Conservation (phyloP, 768 basidiomycete species). For the Cystofilobasidium macerans region DNA sequence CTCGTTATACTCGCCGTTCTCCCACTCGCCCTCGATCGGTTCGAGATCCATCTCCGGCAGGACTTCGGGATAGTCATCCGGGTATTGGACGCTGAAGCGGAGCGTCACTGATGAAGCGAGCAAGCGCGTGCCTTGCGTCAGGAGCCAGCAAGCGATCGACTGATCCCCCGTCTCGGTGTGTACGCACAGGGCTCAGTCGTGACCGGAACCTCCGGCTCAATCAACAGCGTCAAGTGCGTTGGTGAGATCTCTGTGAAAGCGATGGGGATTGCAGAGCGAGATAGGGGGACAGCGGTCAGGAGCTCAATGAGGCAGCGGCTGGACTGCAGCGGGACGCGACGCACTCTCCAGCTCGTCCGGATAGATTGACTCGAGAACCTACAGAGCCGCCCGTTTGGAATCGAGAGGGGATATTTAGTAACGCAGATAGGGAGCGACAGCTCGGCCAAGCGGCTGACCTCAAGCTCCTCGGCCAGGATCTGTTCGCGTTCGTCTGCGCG, state of each 20-base stretch:
- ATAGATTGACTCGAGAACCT: constrained; percentile 94
- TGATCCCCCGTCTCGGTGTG: too few relatives aligned
- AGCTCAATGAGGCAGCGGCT: not conserved
- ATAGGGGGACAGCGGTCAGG: not conserved
- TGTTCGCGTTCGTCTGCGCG: constrained; percentile 33
- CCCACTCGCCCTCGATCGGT: constrained; percentile 50
- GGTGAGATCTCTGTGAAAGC: constrained; percentile 11
- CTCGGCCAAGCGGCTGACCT: too few relatives aligned
- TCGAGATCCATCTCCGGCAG: constrained; percentile 63
- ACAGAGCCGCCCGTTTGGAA: too few relatives aligned
- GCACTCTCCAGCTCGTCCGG: constrained; percentile 54
- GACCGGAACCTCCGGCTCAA: constrained; percentile 65
- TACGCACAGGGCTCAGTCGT: constrained; percentile 50
- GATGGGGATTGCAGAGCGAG: too few relatives aligned
- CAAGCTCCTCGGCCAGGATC: constrained; percentile 70
- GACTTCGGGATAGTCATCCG: constrained; percentile 70
- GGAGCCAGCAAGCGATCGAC: not conserved
- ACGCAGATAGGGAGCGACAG: too few relatives aligned
- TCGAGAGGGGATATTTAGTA: too few relatives aligned
- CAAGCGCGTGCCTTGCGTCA: constrained; percentile 3
- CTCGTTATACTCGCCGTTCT: constrained; percentile 46
- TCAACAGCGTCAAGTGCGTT: constrained; percentile 13
- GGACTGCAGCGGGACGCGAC: not conserved
- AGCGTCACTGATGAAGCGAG: constrained; percentile 61
- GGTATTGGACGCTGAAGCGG: constrained; percentile 61